Evolutionary conservation across 108 stramenopile species (phyloP).

Genomic region (Cyclostephanos invisitatus): DNA sequence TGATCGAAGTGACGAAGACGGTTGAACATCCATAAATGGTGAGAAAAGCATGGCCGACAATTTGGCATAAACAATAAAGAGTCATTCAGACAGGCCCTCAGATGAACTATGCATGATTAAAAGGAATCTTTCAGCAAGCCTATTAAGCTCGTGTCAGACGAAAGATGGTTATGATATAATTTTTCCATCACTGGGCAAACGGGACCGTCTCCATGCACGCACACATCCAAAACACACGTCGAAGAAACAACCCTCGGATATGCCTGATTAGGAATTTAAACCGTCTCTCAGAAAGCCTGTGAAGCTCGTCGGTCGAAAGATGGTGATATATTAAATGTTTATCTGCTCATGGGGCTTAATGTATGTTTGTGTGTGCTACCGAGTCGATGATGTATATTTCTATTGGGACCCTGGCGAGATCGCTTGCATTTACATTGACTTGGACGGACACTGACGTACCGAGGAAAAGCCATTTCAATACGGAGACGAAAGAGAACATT

Average conservation of each 20-base stretch:
- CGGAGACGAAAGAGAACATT: not conserved
- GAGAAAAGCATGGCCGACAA: not conserved
- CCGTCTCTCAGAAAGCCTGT: slow-evolving; percentile 41
- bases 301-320: slow-evolving; percentile 49
- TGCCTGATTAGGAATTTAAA: slow-evolving; percentile 32
- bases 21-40: not conserved
- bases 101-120: slow-evolving; percentile 40
- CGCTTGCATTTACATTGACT: too few relatives aligned
- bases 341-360: slow-evolving; percentile 39
- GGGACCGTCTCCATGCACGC: not conserved
- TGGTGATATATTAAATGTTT: slow-evolving; percentile 31
- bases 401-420: too few relatives aligned
- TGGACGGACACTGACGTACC: too few relatives aligned
- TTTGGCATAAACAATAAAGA: not conserved
- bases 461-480: not conserved
- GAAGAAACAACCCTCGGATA: slow-evolving; percentile 34
- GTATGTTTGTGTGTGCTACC: too few relatives aligned
- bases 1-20: not conserved
- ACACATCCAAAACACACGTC: not conserved
- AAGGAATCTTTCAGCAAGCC: slow-evolving; percentile 27
- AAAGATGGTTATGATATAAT: slow-evolving; percentile 29
- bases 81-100: slow-evolving; percentile 12
- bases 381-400: too few relatives aligned
- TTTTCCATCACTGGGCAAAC: slow-evolving; percentile 20
- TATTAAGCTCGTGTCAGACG: slow-evolving; percentile 33